Conservation (phyloP, 306 rosid species). For the Vigna hirtella region DNA sequence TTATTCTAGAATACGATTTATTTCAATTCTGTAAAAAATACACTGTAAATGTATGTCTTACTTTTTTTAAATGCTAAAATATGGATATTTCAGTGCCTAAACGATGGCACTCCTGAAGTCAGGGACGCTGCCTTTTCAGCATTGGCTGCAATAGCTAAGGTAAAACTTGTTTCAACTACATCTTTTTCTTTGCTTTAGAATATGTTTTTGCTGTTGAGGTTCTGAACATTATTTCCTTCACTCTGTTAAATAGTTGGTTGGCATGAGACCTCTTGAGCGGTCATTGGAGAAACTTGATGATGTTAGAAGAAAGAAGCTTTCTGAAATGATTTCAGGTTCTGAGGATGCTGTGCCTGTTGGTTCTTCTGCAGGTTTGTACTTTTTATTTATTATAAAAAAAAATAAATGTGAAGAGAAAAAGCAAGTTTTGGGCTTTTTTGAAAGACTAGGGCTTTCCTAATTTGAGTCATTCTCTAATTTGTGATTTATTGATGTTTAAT, state of each 20-base stretch:
- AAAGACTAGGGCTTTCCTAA: not conserved
- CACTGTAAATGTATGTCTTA: not conserved
- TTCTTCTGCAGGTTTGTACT: conserved; percentile 69
- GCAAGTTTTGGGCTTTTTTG: not conserved
- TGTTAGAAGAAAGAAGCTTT: conserved; percentile 90
- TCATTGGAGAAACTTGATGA: conserved; percentile 97
- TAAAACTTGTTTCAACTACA: conserved; percentile 39
- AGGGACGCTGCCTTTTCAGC: conserved; percentile 98
- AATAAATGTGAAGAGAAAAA: conserved; percentile 4
- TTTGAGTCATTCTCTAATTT: not conserved
- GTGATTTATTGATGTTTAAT: conserved; percentile 1
- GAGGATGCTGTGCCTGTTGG: conserved; percentile 71
- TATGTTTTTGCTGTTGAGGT: conserved; percentile 32
- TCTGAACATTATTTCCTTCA: conserved; percentile 38
- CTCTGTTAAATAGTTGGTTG: conserved; percentile 70
- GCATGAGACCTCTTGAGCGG: conserved; percentile 97
- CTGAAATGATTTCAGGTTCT: conserved; percentile 93
- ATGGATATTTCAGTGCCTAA: conserved; percentile 71
- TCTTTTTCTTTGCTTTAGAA: conserved; percentile 21
- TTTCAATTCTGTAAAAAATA: not conserved
- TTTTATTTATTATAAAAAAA: not conserved
- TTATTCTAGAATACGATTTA: conserved; percentile 1
- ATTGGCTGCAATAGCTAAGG: conserved; percentile 96
- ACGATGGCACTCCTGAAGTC: conserved; percentile 97
- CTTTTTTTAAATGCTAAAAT: conserved; percentile 8